A percentile compares a stretch with the other conserved stretches of the same genome.
Conservation (phyloP, 805 yeast genomes). For the Zygosaccharomyces gambellarensis region DNA sequence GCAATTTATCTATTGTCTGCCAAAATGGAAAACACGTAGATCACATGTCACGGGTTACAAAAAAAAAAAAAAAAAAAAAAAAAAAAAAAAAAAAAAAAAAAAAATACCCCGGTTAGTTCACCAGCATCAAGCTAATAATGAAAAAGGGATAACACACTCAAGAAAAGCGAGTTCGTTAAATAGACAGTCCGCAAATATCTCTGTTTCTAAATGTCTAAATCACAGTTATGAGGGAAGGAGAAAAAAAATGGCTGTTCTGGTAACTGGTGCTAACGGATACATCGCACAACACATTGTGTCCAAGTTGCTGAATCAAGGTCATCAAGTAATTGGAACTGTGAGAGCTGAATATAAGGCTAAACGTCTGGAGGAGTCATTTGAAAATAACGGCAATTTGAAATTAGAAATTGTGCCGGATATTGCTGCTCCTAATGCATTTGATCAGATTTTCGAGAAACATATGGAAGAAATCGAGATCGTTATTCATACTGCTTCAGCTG, state of each 20-base stretch:
- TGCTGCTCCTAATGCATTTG: constrained; percentile 40
- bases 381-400: constrained; percentile 23
- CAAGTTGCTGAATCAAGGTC: constrained; percentile 34
- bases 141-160: too few species aligned
- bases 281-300: constrained; percentile 47
- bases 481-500: constrained; percentile 50
- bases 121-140: too few species aligned
- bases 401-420: constrained; percentile 38
- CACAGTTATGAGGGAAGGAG: too few species aligned
- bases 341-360: constrained; percentile 45
- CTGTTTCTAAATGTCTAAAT: too few species aligned
- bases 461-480: constrained; percentile 39
- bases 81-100: too few species aligned
- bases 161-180: not conserved
- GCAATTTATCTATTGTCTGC: too few species aligned
- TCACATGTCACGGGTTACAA: too few species aligned
- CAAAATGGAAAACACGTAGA: too few species aligned
- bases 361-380: constrained; percentile 31
- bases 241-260: constrained; percentile 34
- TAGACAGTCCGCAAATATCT: too few species aligned
- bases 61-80: too few species aligned
- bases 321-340: constrained; percentile 49
- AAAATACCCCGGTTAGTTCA: too few species aligned
- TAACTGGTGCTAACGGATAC: constrained; percentile 52
- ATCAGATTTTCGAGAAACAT: constrained; percentile 38